phyloP scores from a whole-genome alignment of 148 eudicot genomes.

The Nyssa sinensis region DNA sequence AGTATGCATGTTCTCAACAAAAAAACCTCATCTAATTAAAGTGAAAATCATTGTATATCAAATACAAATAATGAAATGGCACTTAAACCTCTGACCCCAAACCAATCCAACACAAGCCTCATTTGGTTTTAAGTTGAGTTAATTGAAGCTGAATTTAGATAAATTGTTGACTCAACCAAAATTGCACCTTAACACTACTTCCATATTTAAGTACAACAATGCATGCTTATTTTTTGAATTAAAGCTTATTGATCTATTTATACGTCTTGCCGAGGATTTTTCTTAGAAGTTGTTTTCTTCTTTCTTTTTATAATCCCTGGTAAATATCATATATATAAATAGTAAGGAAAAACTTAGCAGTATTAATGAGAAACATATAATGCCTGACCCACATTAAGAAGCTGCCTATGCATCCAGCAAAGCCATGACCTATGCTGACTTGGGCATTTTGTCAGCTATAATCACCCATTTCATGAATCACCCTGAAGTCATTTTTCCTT shows the following conservation, averaged over 20 bases:
- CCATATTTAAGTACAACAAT: not conserved
- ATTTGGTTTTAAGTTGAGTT: too few relatives aligned
- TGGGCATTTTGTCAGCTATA: not conserved
- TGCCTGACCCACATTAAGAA: not conserved
- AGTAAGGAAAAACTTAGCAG: not conserved
- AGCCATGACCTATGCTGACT: not conserved
- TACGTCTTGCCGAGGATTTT: too few relatives aligned
- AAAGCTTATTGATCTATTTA: not conserved
- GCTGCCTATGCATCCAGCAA: not conserved
- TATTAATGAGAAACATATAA: too few relatives aligned
- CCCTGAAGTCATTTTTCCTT: not conserved
- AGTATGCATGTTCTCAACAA: not conserved
- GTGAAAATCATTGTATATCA: not conserved
- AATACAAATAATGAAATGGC: not conserved
- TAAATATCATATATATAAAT: not conserved
- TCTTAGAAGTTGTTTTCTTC: not conserved
- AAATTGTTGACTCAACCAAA: not conserved
- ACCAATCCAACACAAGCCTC: not conserved
- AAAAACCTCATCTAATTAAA: not conserved
- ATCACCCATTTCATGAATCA: not conserved
- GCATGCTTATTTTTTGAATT: too few relatives aligned
- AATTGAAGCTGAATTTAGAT: not conserved
- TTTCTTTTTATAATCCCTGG: not conserved
- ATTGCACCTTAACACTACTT: not conserved
- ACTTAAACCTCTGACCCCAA: not conserved